Evolutionary conservation across 2,329 filamentous ascomycete species (phyloP).

Genomic region (Phialophora expanda): DNA sequence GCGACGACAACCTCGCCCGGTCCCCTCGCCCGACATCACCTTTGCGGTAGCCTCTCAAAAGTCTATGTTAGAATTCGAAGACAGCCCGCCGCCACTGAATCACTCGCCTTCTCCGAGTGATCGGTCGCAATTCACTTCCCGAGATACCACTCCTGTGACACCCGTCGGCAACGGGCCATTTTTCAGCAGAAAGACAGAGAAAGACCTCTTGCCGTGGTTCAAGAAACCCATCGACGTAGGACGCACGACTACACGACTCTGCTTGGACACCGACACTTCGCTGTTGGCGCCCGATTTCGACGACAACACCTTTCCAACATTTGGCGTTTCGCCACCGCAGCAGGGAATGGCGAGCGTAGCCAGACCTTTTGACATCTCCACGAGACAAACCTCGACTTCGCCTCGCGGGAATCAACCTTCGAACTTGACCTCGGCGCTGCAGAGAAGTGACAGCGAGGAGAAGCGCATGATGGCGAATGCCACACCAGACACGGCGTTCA

Average conservation of each 20-base stretch:
- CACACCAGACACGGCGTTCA: constrained; percentile 31
- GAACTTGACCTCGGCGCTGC: constrained; percentile 66
- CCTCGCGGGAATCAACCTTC: constrained; percentile 66
- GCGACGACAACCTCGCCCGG: constrained; percentile 14
- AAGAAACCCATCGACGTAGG: constrained; percentile 47
- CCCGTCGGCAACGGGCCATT: constrained; percentile 56
- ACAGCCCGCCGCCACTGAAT: constrained; percentile 57
- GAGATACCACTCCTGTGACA: constrained; percentile 56
- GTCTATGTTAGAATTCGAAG: constrained; percentile 60
- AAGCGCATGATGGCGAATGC: constrained; percentile 38
- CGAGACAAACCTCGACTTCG: constrained; percentile 62
- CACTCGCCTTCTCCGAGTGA: constrained; percentile 57
- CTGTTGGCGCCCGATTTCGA: constrained; percentile 45
- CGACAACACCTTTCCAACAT: constrained; percentile 49
- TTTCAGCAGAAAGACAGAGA: constrained; percentile 50
- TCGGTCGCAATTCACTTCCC: constrained; percentile 56
- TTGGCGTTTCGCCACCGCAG: constrained; percentile 45
- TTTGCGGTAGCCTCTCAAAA: constrained; percentile 6
- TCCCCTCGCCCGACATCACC: constrained; percentile 30
- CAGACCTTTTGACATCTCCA: constrained; percentile 65
- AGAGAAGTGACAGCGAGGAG: constrained; percentile 54
- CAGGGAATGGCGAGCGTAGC: constrained; percentile 52
- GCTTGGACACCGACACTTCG: constrained; percentile 44
- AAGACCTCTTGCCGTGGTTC: constrained; percentile 53
- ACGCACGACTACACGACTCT: constrained; percentile 50